A percentile compares a stretch with the other conserved stretches of the same genome.
These are phyloP conservation scores for Marchantia polymorpha DNA, from an alignment of 225 moss, liverwort and hornwort genomes.

Conservation along the genomic window DNA sequence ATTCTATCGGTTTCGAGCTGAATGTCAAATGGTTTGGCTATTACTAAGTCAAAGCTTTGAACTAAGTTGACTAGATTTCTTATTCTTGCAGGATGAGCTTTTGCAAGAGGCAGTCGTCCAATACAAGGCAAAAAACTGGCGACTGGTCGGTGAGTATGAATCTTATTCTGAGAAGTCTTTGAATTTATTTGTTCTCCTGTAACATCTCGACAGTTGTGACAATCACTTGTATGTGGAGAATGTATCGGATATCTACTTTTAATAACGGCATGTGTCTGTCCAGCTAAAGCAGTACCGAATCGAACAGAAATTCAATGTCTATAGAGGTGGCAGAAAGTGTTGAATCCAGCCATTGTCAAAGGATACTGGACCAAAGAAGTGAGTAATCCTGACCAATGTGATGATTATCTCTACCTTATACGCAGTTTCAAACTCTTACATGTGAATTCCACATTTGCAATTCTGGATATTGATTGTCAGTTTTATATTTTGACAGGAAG, in stretches of 20 bases:
- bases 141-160: constrained; percentile 26
- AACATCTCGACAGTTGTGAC: neutral
- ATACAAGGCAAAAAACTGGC: constrained; percentile 37
- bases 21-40: too few species aligned
- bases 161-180: neutral
- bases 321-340: constrained; percentile 88
- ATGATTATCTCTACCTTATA: too few species aligned
- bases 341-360: constrained; percentile 86
- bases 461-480: neutral
- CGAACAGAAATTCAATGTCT: constrained; percentile 88
- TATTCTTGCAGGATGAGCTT: constrained; percentile 20
- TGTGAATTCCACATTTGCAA: too few species aligned
- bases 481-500: constrained; percentile 29
- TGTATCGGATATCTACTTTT: neutral
- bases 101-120: constrained; percentile 26
- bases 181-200: neutral
- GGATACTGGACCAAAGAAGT: constrained; percentile 90
- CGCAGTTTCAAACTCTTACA: too few species aligned
- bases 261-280: neutral
- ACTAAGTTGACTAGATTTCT: too few species aligned
- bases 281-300: constrained; percentile 45
- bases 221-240: too few species aligned
- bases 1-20: too few species aligned
- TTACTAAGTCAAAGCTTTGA: too few species aligned
- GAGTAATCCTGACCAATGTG: neutral